A percentile compares a stretch with the other conserved stretches of the same genome.
These are phyloP conservation scores for Sclerotinia sclerotiorum DNA, from an alignment of 2,329 filamentous ascomycete genomes.

Conservation along the genomic window DNA sequence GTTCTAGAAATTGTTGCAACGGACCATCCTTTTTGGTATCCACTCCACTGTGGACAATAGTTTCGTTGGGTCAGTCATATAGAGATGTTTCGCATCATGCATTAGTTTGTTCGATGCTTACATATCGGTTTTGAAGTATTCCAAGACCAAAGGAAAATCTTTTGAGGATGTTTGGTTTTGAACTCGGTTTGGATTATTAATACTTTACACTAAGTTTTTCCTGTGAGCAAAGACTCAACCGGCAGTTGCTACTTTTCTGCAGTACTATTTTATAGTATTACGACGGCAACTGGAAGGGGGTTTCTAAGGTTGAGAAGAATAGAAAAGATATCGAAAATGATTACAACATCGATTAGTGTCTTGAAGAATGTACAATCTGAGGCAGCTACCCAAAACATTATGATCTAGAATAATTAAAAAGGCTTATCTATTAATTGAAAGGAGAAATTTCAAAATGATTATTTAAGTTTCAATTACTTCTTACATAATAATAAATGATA, in stretches of 20 bases:
- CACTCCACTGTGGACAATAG: background rate
- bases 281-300: background rate
- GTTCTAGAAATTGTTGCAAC: slow-evolving; percentile 40
- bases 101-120: background rate
- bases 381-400: background rate
- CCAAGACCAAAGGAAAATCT: background rate
- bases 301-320: slow-evolving; percentile 1
- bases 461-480: no score
- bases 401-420: no score
- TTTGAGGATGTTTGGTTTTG: background rate
- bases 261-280: background rate
- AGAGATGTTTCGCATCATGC: background rate
- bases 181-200: slow-evolving; percentile 2
- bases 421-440: no score
- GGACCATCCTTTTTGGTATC: background rate
- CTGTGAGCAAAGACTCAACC: fast-evolving
- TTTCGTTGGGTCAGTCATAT: background rate
- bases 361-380: background rate
- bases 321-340: background rate
- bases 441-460: no score
- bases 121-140: background rate
- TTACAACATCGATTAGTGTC: background rate
- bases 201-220: background rate
- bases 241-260: background rate
- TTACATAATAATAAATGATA: no score